phyloP scores from a whole-genome alignment of 1,284 basidiomycete species.

The Tylopilus sp. region DNA sequence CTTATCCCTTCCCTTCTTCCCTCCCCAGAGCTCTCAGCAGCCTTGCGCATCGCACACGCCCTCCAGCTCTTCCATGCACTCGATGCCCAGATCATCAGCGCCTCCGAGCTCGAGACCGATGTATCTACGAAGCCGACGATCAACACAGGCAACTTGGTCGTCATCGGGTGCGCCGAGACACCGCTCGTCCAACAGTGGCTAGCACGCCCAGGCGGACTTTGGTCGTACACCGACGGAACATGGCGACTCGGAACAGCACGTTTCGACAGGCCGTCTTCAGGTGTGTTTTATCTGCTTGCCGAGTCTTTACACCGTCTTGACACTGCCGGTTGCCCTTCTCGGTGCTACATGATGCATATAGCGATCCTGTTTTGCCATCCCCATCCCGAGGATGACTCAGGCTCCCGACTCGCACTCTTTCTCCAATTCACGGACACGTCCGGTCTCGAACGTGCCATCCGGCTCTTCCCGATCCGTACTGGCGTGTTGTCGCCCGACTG shows the following conservation, averaged over 20 bases:
- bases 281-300: slow-evolving; percentile 12
- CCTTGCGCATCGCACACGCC: slow-evolving; percentile 74
- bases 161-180: slow-evolving; percentile 57
- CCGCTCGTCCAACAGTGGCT: slow-evolving; percentile 43
- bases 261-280: slow-evolving; percentile 42
- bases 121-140: slow-evolving; percentile 8
- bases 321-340: not conserved
- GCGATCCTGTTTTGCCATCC: slow-evolving; percentile 79
- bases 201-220: slow-evolving; percentile 30
- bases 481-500: slow-evolving; percentile 82
- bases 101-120: slow-evolving; percentile 45
- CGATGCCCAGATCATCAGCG: slow-evolving; percentile 69
- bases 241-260: slow-evolving; percentile 31
- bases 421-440: slow-evolving; percentile 65
- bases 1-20: slow-evolving; percentile 63
- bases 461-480: slow-evolving; percentile 86
- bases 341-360: slow-evolving; percentile 23
- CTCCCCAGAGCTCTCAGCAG: slow-evolving; percentile 50
- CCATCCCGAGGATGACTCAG: slow-evolving; percentile 59
- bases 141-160: slow-evolving; percentile 65
- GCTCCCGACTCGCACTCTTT: slow-evolving; percentile 59
- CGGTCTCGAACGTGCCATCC: slow-evolving; percentile 72
- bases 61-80: slow-evolving; percentile 77
- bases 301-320: not conserved
- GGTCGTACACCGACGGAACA: slow-evolving; percentile 24